These are phyloP conservation scores for Plectosphaerella plurivora DNA, from an alignment of 2,329 filamentous ascomycete genomes.

Conservation along the genomic window DNA sequence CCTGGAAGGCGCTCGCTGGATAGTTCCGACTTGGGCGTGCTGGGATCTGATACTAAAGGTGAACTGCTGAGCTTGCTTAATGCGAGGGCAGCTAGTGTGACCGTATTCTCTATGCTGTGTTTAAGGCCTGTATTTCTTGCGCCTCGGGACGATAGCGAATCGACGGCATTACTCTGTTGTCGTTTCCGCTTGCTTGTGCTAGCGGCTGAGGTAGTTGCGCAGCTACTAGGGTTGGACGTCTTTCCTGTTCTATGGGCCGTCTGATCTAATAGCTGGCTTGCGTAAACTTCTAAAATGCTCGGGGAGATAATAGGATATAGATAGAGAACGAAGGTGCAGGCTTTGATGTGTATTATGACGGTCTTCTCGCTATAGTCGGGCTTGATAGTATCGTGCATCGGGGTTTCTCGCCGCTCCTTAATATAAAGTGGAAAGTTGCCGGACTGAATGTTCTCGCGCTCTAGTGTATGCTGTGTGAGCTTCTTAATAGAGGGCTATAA, in stretches of 20 bases:
- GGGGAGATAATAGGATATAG: constrained; percentile 62
- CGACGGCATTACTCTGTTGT: constrained; percentile 27
- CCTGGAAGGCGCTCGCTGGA: too few species aligned
- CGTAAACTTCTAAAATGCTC: constrained; percentile 46
- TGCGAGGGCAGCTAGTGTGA: constrained; percentile 79
- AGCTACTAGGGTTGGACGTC: constrained; percentile 12
- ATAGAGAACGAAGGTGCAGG: constrained; percentile 57
- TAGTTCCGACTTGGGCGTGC: too few species aligned
- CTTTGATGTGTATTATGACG: constrained; percentile 49
- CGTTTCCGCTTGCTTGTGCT: constrained; percentile 48
- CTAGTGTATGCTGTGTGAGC: constrained; percentile 52
- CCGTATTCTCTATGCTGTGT: constrained; percentile 71
- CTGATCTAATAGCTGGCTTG: constrained; percentile 46
- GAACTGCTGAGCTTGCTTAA: constrained; percentile 85
- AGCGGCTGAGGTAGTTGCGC: background rate
- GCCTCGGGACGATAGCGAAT: constrained; percentile 37
- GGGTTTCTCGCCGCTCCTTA: constrained; percentile 68
- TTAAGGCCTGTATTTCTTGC: too few species aligned
- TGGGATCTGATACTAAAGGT: too few species aligned
- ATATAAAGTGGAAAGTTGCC: constrained; percentile 72
- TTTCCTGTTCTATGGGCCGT: constrained; percentile 25
- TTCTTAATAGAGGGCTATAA: constrained; percentile 64
- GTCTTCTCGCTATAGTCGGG: constrained; percentile 48
- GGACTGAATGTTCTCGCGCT: constrained; percentile 47
- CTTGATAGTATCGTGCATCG: constrained; percentile 67